phyloP scores from a whole-genome alignment of 257 asterid species.

The Hygrophila difformis region DNA sequence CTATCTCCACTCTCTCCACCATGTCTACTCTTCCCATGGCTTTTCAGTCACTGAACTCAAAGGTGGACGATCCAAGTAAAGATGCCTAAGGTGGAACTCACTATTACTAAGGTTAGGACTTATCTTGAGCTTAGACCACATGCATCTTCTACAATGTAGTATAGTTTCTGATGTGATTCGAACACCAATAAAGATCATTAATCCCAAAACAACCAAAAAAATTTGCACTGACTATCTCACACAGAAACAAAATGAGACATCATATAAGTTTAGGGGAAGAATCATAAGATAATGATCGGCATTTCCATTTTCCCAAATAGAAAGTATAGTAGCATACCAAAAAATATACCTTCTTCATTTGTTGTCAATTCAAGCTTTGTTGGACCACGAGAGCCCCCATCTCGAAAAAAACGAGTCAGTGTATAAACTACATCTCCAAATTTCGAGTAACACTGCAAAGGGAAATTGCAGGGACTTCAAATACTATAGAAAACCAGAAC shows the following conservation, averaged over 20 bases:
- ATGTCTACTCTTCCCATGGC: conserved; percentile 5
- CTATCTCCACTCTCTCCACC: not conserved
- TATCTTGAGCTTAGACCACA: not conserved
- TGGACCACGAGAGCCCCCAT: conserved; percentile 42
- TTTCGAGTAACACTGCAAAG: conserved; percentile 70
- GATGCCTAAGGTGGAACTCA: not conserved
- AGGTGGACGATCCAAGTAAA: not conserved
- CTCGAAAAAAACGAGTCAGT: conserved; percentile 81
- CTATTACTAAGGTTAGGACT: not conserved
- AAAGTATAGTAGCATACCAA: too few species aligned
- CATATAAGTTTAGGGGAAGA: conserved; percentile 10
- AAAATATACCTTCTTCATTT: conserved; percentile 35
- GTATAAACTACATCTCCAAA: conserved; percentile 89
- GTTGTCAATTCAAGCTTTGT: conserved; percentile 44
- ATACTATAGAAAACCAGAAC: conserved; percentile 10
- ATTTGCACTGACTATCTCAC: not conserved
- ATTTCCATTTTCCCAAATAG: conserved; percentile 9
- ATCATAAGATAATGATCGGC: conserved; percentile 13
- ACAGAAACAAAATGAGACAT: conserved; percentile 8
- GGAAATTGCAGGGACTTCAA: conserved; percentile 15
- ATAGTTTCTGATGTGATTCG: not conserved
- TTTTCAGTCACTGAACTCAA: not conserved
- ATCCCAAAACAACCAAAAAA: not conserved
- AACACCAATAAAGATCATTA: conserved; percentile 1
- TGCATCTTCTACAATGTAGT: conserved; percentile 2